phyloP scores from a whole-genome alignment of 2,329 filamentous ascomycete species.

The Penicillium sp. region DNA sequence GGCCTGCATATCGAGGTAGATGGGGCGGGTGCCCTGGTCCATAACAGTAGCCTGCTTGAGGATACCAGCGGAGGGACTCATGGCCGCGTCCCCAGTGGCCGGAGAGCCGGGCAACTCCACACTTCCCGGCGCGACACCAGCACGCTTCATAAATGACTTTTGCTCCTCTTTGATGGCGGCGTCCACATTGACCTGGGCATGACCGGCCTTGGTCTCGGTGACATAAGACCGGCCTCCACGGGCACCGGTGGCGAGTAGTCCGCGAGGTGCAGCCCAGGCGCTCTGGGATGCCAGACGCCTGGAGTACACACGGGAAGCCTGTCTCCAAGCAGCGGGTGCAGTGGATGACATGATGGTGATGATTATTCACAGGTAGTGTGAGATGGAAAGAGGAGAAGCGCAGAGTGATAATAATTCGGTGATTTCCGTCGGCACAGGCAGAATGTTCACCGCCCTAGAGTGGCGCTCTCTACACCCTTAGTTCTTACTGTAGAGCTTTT shows the following conservation, averaged over 20 bases:
- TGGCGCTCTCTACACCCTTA: too few relatives aligned
- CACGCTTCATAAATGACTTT: conserved; percentile 65
- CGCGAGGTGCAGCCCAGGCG: conserved; percentile 41
- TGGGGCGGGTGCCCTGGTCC: conserved; percentile 87
- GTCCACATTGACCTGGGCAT: conserved; percentile 72
- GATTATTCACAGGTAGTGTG: conserved; percentile 19
- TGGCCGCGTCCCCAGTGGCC: conserved; percentile 60
- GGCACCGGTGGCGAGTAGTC: conserved; percentile 35
- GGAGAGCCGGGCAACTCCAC: conserved; percentile 58
- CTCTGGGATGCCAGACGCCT: conserved; percentile 45
- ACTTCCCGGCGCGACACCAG: conserved; percentile 51
- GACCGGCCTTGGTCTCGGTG: conserved; percentile 66
- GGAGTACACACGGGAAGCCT: conserved; percentile 61
- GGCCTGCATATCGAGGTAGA: conserved; percentile 97
- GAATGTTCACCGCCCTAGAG: too few relatives aligned
- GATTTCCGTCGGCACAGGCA: neutral
- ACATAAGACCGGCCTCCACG: conserved; percentile 63
- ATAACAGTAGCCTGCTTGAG: conserved; percentile 88
- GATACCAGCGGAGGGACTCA: conserved; percentile 77
- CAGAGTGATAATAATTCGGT: conserved; percentile 2
- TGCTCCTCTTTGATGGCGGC: conserved; percentile 82
- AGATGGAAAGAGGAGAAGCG: conserved; percentile 20
- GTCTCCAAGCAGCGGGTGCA: conserved; percentile 66
- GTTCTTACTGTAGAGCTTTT: too few relatives aligned
- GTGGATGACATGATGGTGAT: conserved; percentile 56